Evolutionary conservation across 495 filamentous ascomycete genomes (phyloP).

Genomic region (Neurospora sp.): DNA sequence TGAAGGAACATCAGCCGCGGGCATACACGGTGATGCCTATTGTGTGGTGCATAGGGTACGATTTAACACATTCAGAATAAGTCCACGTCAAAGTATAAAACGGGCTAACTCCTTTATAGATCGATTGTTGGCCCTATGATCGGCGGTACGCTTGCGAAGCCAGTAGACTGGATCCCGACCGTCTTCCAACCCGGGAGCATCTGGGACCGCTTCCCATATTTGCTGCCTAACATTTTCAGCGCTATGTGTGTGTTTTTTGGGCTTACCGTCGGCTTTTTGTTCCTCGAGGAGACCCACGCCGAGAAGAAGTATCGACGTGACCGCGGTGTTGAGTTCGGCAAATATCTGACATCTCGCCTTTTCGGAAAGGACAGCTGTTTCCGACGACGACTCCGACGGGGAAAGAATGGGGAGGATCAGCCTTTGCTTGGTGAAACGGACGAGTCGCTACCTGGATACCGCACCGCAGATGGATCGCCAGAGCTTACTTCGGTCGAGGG

Average conservation of each 20-base stretch:
- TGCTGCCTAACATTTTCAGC: conserved; percentile 90
- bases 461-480: conserved; percentile 47
- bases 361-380: conserved; percentile 9
- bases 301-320: conserved; percentile 72
- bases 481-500: conserved; percentile 5
- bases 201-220: conserved; percentile 79
- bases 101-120: conserved; percentile 19
- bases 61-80: neutral
- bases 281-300: conserved; percentile 90
- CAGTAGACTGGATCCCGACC: conserved; percentile 69
- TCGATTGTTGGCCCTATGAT: conserved; percentile 82
- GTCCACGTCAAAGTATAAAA: neutral
- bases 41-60: conserved; percentile 88
- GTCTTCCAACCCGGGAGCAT: conserved; percentile 64
- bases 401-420: conserved; percentile 37
- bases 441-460: conserved; percentile 54
- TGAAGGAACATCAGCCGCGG: conserved; percentile 82
- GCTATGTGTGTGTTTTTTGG: conserved; percentile 66
- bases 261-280: conserved; percentile 73
- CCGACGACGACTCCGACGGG: conserved; percentile 8
- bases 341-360: conserved; percentile 53
- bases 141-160: conserved; percentile 81
- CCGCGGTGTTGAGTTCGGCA: conserved; percentile 63
- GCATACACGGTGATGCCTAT: conserved; percentile 97
- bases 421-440: conserved; percentile 41